Base-by-base conservation (phyloP, 2,329 filamentous ascomycete genomes). In the Aspergillus glaucus region DNA sequence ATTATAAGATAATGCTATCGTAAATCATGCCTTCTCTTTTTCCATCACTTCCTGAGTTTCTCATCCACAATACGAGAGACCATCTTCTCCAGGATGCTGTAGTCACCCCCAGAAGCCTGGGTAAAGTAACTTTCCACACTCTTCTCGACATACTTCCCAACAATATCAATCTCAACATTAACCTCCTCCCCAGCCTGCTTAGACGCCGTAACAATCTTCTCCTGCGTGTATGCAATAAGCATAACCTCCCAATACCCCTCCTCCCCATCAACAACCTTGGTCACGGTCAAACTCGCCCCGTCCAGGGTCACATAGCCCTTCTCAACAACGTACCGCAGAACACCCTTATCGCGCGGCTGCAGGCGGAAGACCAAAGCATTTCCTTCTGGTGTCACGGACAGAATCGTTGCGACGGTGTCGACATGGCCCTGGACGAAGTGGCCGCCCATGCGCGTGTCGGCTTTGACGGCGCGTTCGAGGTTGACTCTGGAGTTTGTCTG, bases 381-480 rank as follows among this genome's bases (percentile, higher is more conserved):
- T 49, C 92, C 90, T 69, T 98, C 93, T 3, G 85, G 83, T 15
- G 79, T 84, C 32, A 87, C 80, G 40, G 80, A 79, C 36, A 85
- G 65, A 52, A 98, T 87, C 40, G 79, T 80, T 0, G 92, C 93
- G 36, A 86, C 83, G 9, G 89, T 92, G 70, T 98, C 94, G 52
- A 98, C 92, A 69, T 98, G 93, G 37, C 93, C 93, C 73, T 98
- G 94, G 28, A 97, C 92, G 62, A 97, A 95, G 73, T 98, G 93
- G 0, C 93, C 93, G 43, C 94, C 93, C 89, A 98, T 97, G 48
- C 93, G 88, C 42, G 92, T 96, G 61, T 87, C 82, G 4, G 90
- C 89, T 15, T 87, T 86, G 47, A 98, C 91, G 3, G 93, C 92
- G 14, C 93, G 85, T 76, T 98, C 93, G 46, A 98, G 85, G 70